phyloP scores from a whole-genome alignment of 169 alveolate genomes.

The Fabrea salina region DNA sequence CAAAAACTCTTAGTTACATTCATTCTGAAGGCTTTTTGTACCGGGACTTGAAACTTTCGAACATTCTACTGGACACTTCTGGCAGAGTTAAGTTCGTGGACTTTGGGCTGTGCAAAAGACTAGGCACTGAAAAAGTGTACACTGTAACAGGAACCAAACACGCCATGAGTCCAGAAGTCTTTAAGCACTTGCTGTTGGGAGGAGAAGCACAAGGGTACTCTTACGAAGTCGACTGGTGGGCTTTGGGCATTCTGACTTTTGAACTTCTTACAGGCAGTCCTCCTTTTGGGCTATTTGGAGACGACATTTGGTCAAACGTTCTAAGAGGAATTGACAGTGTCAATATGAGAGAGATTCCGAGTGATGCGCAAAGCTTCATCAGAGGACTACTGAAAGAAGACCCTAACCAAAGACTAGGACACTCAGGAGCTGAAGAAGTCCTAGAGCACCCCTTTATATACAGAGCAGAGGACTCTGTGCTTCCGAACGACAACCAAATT shows the following conservation, averaged over 20 bases:
- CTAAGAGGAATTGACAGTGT: background rate
- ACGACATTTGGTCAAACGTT: background rate
- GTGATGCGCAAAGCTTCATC: background rate
- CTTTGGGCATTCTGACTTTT: conserved; percentile 30
- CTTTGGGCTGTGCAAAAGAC: conserved; percentile 16
- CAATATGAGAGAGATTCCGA: conserved; percentile 14
- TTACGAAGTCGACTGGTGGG: conserved; percentile 34
- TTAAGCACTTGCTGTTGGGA: background rate
- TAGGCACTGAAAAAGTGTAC: background rate
- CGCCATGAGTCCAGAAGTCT: conserved; percentile 22
- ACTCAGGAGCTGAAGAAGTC: background rate
- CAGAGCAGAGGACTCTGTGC: background rate
- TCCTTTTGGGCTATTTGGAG: conserved; percentile 34
- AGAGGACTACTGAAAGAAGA: background rate
- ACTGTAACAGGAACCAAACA: conserved; percentile 25
- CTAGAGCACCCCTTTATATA: conserved; percentile 19
- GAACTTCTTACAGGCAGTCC: conserved; percentile 25
- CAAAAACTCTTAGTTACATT: conserved; percentile 8
- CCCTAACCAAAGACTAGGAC: conserved; percentile 9
- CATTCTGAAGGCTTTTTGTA: conserved; percentile 20
- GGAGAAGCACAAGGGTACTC: background rate
- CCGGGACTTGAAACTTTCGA: conserved; percentile 23
- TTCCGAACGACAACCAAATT: background rate
- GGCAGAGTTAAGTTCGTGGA: conserved; percentile 19
- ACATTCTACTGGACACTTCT: conserved; percentile 4